Conservation (phyloP, 2,329 filamentous ascomycete species). For the Endothia cerciana region DNA sequence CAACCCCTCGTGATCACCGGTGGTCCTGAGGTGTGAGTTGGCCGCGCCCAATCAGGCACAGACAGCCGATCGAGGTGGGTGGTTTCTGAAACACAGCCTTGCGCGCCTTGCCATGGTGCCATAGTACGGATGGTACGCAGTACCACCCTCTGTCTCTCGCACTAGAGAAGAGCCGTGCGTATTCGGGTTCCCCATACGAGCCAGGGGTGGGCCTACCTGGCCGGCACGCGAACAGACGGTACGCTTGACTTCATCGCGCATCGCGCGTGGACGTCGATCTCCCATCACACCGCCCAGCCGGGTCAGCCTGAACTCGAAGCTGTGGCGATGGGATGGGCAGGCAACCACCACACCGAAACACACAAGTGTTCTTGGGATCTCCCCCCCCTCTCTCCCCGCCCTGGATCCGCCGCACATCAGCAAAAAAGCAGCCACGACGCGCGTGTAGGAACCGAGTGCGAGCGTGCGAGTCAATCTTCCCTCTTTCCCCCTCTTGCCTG, state of each 20-base stretch:
- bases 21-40: conserved; percentile 8
- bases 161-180: background rate
- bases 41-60: conserved; percentile 1
- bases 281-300: conserved; percentile 5
- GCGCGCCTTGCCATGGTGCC: conserved; percentile 3
- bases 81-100: conserved; percentile 17
- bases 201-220: too few relatives aligned
- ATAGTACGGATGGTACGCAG: background rate
- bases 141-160: background rate
- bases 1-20: conserved; percentile 11
- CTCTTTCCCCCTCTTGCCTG: too few relatives aligned
- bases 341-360: background rate
- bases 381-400: background rate
- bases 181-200: background rate
- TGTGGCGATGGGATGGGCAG: background rate
- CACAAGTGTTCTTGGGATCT: conserved; percentile 9
- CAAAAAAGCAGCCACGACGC: background rate
- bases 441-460: background rate
- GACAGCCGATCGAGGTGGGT: background rate
- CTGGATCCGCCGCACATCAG: background rate
- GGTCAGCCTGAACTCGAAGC: background rate
- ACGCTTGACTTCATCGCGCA: conserved; percentile 10
- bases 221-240: too few relatives aligned
- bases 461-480: too few relatives aligned
- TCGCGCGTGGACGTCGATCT: background rate